Percentiles rank a stretch among this genome's conserved stretches.
phyloP scores from a whole-genome alignment of 2,329 filamentous ascomycete genomes.

The Botrytis fabae region DNA sequence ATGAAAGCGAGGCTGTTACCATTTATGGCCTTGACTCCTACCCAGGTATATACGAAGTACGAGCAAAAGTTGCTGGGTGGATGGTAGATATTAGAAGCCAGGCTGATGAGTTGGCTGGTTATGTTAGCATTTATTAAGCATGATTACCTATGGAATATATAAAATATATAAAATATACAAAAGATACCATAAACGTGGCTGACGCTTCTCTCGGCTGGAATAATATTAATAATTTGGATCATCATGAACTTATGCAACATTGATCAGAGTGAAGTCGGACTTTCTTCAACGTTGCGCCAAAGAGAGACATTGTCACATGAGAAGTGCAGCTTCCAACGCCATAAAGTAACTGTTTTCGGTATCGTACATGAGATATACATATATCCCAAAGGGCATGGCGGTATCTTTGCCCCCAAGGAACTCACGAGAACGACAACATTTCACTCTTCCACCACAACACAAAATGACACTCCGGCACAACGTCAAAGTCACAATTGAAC shows the following conservation, averaged over 20 bases:
- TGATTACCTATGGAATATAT: not conserved
- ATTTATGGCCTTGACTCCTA: not conserved
- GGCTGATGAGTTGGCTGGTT: not conserved
- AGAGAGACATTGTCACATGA: not conserved
- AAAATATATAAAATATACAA: not conserved
- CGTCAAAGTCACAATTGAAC: not conserved
- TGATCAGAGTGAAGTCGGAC: not conserved
- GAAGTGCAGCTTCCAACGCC: slow-evolving; percentile 1
- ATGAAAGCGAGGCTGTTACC: slow-evolving; percentile 4
- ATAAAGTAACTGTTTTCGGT: not conserved
- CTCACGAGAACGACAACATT: not conserved
- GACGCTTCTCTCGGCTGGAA: slow-evolving; percentile 11
- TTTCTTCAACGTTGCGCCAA: not conserved
- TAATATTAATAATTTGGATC: not conserved
- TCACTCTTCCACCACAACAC: not conserved
- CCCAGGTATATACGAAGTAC: not conserved
- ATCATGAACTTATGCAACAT: not conserved
- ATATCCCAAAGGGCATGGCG: not conserved
- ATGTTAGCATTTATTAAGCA: not conserved
- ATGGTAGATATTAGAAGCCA: not conserved
- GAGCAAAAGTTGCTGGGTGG: not conserved
- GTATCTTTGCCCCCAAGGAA: not conserved
- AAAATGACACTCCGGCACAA: not conserved
- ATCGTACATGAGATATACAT: not conserved
- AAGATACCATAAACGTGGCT: not conserved